Evolutionary conservation across 768 basidiomycete species (phyloP).

Genomic region (Hypholoma sublateritium): DNA sequence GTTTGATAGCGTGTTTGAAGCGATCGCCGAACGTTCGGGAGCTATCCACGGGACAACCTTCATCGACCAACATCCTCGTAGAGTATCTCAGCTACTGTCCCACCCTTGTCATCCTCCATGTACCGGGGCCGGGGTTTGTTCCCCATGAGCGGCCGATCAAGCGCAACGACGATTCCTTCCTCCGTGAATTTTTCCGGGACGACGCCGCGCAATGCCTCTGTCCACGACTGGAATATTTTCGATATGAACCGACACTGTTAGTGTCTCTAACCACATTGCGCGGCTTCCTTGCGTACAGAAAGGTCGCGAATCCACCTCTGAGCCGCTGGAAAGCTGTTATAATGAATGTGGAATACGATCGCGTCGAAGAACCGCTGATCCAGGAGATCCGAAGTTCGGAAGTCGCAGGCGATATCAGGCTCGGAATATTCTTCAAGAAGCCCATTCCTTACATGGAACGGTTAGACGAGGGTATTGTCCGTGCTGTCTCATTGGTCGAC

Average conservation of each 20-base stretch:
- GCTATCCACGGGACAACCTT: neutral
- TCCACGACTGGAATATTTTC: neutral
- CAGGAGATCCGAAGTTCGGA: neutral
- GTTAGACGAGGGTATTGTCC: neutral
- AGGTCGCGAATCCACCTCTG: neutral
- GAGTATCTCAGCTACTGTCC: neutral
- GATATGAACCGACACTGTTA: neutral
- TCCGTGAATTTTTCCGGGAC: neutral
- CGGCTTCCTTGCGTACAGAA: neutral
- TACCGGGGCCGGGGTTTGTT: too few species aligned
- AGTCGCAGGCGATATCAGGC: neutral
- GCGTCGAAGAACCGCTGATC: neutral
- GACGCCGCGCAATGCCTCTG: neutral
- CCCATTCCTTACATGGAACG: neutral
- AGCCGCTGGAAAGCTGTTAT: neutral
- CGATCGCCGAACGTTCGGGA: neutral
- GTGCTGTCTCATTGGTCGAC: neutral
- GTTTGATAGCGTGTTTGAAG: neutral
- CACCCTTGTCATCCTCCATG: neutral
- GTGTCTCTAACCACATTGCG: neutral
- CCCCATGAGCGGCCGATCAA: too few species aligned
- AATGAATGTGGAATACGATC: neutral
- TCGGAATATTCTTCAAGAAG: neutral
- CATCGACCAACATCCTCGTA: neutral
- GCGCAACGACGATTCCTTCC: neutral